Base-by-base conservation (phyloP, 2,329 filamentous ascomycete genomes). In the Alternaria viburni region DNA sequence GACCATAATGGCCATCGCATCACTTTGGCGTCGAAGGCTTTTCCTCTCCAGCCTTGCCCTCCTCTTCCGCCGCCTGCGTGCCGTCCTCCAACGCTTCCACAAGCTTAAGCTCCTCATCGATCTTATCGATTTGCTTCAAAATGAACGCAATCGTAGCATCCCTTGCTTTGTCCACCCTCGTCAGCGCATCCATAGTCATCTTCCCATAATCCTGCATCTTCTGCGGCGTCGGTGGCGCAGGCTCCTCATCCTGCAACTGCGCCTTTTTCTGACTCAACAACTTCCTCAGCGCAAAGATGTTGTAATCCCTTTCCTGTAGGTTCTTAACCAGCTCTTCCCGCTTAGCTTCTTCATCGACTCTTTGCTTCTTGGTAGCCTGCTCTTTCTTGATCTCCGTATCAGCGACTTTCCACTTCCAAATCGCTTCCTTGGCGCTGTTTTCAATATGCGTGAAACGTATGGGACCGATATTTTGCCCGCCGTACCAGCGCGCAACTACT, bases 401-500 rank as follows among this genome's bases (percentile, higher is more conserved):
- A 28, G 78, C 77, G 43, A 69, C 70, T 59, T 78, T 77, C 69
- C 79, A 86, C 47, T 76, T 80, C 68, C 74, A 70, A 17, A 87
- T 81, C 2, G 84, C 85, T 59, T 83, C 82, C 60, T 80, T 79
- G 3, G 85, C 85, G 30, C 76, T 80, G 23, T 74, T 81, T 68
- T 86, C 84, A 26, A 87, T 85, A 62, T 86, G 85, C 54, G 80
- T 81, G 65, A 87, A 87, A 15, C 86, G 73, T 15, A 85, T 81
- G 2, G 84, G 85, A 0, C 86, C 86, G 10, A 87, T 79, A 69
- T 86, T 81, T 4, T 83, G 77, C 1, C 86, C 86, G 3, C 86
- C 85, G 66, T 85, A 87, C 85, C 85, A 87, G 15, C 86, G 71
- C 41, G 84, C 86, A 9, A 87, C 86, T 6, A 86, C 83, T 21